Base-by-base conservation (phyloP, 495 filamentous ascomycete genomes). In the Pseudoneurospora amorphoporcata region DNA sequence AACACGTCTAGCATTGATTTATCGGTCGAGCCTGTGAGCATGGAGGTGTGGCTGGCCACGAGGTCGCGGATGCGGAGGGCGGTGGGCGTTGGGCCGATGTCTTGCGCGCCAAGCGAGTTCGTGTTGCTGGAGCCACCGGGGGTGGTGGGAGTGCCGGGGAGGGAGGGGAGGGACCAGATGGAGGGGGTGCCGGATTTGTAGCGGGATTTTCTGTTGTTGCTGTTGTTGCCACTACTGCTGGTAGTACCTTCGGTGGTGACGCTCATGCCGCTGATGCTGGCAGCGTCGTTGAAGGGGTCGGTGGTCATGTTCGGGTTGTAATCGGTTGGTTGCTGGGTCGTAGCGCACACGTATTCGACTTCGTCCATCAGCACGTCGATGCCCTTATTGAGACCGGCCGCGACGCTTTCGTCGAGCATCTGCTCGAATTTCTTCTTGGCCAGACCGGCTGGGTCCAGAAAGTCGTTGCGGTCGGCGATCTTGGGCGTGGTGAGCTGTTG, bases 391-490 rank as follows among this genome's bases (percentile, higher is more conserved):
- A 99, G 83, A 8, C 96, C 96, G 38, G 95, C 94, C 1, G 96
- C 96, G 29, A 99, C 96, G 69, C 92, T 91, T 82, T 98, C 96
- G 78, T 99, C 96, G 10, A 99, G 90, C 91, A 97, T 97, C 81
- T 98, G 94, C 84, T 99, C 96, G 73, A 99, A 99, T 68, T 92
- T 93, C 82, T 97, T 98, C 87, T 99, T 99, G 76, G 95, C 94
- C 74, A 96, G 90, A 23, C 90, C 91, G 0, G 94, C 92, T 5
- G 94, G 93, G 77, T 95, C 92, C 41, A 99, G 83, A 77, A 98
- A 99, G 81, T 99, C 95, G 76, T 96, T 94, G 32, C 92, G 89
- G 77, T 99, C 95, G 14, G 91, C 91, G 69, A 99, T 89, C 73
- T 92, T 92, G 4, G 89, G 86, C 0, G 88, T 89, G 7, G 93